phyloP scores from a whole-genome alignment of 176 grass and related monocot genomes.

The Musa itinerans region DNA sequence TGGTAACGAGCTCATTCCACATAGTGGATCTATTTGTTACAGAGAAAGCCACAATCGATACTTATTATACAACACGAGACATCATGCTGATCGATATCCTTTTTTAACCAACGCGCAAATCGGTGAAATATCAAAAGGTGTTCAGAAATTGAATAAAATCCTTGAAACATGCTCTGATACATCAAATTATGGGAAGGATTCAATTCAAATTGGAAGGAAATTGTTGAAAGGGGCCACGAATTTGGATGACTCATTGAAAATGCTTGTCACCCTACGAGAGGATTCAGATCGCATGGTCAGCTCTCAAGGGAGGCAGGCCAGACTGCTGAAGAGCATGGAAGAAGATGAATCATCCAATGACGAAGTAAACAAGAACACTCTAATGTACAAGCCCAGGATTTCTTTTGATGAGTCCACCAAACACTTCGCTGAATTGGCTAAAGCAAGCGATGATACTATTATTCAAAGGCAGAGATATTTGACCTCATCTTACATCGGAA shows the following conservation, averaged over 20 bases:
- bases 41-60: conserved; percentile 4
- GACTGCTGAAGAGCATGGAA: conserved; percentile 63
- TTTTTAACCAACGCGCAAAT: neutral
- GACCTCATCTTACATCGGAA: neutral
- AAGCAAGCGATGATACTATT: neutral
- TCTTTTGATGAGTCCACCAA: conserved; percentile 2
- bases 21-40: conserved; percentile 40
- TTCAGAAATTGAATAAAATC: conserved; percentile 69
- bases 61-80: conserved; percentile 12
- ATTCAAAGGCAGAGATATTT: conserved; percentile 1
- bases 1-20: conserved; percentile 33
- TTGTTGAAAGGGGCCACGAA: conserved; percentile 62
- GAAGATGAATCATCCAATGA: conserved; percentile 27
- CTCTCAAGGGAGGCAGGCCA: conserved; percentile 39
- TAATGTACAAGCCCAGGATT: neutral
- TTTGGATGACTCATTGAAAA: conserved; percentile 68
- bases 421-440: neutral
- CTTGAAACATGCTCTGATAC: conserved; percentile 40
- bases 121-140: conserved; percentile 40
- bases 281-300: conserved; percentile 54
- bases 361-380: conserved; percentile 18
- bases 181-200: conserved; percentile 11
- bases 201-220: conserved; percentile 37
- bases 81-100: too few relatives aligned
- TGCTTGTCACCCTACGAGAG: conserved; percentile 81